Evolutionary conservation across 225 moss, liverwort and hornwort species (phyloP).

Genomic region (Polytrichum commune): DNA sequence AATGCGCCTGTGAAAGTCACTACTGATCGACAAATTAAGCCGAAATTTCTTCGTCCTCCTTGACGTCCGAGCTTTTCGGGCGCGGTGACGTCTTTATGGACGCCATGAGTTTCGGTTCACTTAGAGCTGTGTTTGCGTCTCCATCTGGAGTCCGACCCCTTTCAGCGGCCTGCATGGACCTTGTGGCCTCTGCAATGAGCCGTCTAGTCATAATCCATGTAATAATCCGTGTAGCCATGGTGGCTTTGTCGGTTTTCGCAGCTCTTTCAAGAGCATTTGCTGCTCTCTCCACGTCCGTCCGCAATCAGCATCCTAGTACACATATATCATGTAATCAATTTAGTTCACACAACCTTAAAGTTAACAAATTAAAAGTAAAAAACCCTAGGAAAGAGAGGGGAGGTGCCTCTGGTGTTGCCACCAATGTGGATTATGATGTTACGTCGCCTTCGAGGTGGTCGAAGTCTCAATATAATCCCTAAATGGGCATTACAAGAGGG

Average conservation of each 20-base stretch:
- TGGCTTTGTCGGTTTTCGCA: constrained; percentile 32
- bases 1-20: constrained; percentile 23
- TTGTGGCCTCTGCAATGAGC: constrained; percentile 38
- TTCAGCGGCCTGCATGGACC: constrained; percentile 37
- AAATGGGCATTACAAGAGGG: no score
- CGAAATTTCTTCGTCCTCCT: constrained; percentile 2
- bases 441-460: no score
- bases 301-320: constrained; percentile 34
- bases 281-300: constrained; percentile 51
- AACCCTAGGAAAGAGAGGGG: neutral
- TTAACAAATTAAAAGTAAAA: neutral
- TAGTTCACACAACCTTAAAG: neutral
- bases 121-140: constrained; percentile 3
- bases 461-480: no score
- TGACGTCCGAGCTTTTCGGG: neutral
- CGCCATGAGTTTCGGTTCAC: neutral
- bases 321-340: constrained; percentile 8
- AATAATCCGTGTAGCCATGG: constrained; percentile 36
- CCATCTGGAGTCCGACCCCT: constrained; percentile 15
- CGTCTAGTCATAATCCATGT: constrained; percentile 39
- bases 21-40: neutral
- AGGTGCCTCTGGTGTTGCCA: neutral
- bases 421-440: no score
- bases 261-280: constrained; percentile 36
- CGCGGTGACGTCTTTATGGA: neutral